phyloP scores from a whole-genome alignment of 2,329 filamentous ascomycete species.

The Chalara sp. region DNA sequence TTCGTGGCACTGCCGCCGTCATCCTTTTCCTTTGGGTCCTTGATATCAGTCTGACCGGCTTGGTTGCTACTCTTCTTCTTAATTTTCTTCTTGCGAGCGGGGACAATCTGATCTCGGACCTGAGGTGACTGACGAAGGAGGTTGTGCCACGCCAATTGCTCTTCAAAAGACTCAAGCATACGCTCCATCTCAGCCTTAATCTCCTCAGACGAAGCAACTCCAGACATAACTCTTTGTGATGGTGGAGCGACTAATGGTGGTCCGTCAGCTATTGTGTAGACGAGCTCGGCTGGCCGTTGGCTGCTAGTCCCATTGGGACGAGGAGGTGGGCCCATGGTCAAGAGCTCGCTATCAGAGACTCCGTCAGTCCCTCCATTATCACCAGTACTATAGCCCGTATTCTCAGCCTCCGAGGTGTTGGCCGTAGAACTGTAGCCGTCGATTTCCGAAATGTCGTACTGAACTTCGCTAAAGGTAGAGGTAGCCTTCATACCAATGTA shows the following conservation, averaged over 20 bases:
- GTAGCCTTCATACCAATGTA: too few relatives aligned
- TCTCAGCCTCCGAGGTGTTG: background rate
- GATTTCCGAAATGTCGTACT: background rate
- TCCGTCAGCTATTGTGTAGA: constrained; percentile 15
- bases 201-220: constrained; percentile 18
- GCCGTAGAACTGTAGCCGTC: constrained; percentile 3
- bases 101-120: constrained; percentile 5
- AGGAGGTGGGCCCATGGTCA: constrained; percentile 13
- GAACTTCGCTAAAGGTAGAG: too few relatives aligned
- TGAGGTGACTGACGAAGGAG: constrained; percentile 16
- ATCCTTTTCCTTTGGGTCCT: too few relatives aligned
- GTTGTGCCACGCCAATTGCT: constrained; percentile 20
- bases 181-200: constrained; percentile 21
- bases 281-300: background rate
- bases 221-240: constrained; percentile 17
- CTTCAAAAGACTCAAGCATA: constrained; percentile 15
- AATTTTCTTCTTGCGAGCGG: constrained; percentile 1
- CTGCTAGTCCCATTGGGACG: constrained; percentile 1
- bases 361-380: constrained; percentile 7
- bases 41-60: too few relatives aligned
- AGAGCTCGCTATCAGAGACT: constrained; percentile 16
- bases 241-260: constrained; percentile 19
- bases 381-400: background rate
- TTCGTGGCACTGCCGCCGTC: too few relatives aligned
- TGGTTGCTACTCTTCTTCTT: background rate